Evolutionary conservation across 192 early-diverging fungal species (phyloP).

Genomic region (Geosiphon pyriformis): DNA sequence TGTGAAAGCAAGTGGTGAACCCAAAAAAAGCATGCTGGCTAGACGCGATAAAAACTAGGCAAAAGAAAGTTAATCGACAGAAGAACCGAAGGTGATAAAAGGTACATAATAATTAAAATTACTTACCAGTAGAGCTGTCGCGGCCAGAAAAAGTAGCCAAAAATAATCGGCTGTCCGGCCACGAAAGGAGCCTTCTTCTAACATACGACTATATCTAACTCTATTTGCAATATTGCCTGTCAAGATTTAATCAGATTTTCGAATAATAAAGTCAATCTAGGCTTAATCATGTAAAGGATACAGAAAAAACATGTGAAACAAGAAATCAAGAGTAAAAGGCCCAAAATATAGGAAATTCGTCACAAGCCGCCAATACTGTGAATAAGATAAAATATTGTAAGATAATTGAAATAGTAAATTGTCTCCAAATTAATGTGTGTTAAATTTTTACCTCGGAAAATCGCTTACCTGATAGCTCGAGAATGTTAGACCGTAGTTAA

Average conservation of each 20-base stretch:
- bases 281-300: constrained; percentile 29
- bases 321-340: constrained; percentile 79
- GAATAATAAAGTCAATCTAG: background rate
- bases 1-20: constrained; percentile 73
- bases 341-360: constrained; percentile 97
- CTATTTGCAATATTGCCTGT: constrained; percentile 35
- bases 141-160: constrained; percentile 77
- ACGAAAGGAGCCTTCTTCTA: constrained; percentile 93
- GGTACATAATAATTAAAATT: background rate
- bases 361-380: constrained; percentile 85
- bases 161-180: constrained; percentile 88
- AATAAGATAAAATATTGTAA: background rate
- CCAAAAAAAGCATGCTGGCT: constrained; percentile 70
- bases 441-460: background rate
- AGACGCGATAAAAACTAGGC: constrained; percentile 21
- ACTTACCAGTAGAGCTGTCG: constrained; percentile 51
- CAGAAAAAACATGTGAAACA: constrained; percentile 92
- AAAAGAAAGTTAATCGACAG: constrained; percentile 9
- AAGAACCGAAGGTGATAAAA: background rate
- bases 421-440: no score
- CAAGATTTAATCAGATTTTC: background rate
- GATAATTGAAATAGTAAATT: no score
- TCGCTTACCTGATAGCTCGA: constrained; percentile 56
- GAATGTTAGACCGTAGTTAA: constrained; percentile 68
- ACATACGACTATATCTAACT: constrained; percentile 79